Evolutionary conservation across 2,329 filamentous ascomycete species (phyloP).

Genomic region (Macrophomina tecta): DNA sequence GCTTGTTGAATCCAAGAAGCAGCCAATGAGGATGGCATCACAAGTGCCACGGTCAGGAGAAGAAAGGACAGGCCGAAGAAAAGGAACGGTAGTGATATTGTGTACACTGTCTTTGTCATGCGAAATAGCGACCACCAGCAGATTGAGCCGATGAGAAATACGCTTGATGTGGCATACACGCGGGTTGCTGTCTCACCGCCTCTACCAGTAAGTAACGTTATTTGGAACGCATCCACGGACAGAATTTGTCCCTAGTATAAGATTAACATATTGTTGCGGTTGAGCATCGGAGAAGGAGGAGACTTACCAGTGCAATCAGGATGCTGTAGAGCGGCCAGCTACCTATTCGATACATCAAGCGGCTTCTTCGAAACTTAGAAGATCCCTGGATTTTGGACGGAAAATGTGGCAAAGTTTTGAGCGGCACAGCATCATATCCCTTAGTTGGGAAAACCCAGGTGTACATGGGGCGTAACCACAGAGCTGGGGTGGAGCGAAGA

Average conservation of each 20-base stretch:
- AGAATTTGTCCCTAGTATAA: conserved; percentile 16
- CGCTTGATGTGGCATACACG: neutral
- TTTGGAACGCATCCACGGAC: conserved; percentile 51
- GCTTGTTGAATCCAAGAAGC: conserved; percentile 40
- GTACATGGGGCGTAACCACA: too few relatives aligned
- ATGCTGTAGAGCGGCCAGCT: conserved; percentile 36
- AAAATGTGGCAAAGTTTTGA: neutral
- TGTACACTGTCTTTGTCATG: conserved; percentile 60
- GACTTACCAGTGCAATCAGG: conserved; percentile 31
- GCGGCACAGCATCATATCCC: too few relatives aligned
- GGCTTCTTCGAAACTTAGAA: conserved; percentile 20
- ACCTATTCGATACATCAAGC: conserved; percentile 31
- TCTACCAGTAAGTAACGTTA: conserved; percentile 69
- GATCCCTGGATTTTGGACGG: conserved; percentile 30
- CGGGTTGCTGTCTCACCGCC: conserved; percentile 53
- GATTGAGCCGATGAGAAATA: neutral
- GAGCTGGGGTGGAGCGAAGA: too few relatives aligned
- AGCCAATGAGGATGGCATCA: conserved; percentile 50
- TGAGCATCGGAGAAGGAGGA: neutral
- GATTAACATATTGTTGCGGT: neutral
- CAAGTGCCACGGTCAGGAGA: conserved; percentile 49
- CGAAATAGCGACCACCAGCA: conserved; percentile 43
- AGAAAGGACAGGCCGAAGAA: conserved; percentile 69
- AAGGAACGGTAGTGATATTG: conserved; percentile 65
- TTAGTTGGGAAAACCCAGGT: too few relatives aligned